Percentiles rank a stretch among this genome's conserved stretches.
These are phyloP conservation scores for Fraxinus greggii DNA, from an alignment of 305 asterid species.

Conservation along the genomic window DNA sequence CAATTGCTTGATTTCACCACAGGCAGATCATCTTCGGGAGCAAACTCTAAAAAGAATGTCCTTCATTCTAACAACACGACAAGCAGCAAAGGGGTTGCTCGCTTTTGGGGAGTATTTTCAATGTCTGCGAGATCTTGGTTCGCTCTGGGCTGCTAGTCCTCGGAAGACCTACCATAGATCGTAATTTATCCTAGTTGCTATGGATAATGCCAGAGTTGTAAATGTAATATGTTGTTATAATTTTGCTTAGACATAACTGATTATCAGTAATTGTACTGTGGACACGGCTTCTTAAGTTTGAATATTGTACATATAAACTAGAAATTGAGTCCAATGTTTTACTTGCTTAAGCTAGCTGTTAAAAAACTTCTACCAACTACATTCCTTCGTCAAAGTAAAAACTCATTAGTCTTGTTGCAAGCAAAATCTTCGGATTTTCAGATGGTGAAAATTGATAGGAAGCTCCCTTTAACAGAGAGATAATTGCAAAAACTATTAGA, in stretches of 20 bases:
- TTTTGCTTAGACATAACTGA: slow-evolving; percentile 27
- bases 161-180: slow-evolving; percentile 16
- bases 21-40: slow-evolving; percentile 92
- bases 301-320: slow-evolving; percentile 23
- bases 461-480: slow-evolving; percentile 7
- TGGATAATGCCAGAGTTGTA: slow-evolving; percentile 21
- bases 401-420: not conserved
- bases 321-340: not conserved
- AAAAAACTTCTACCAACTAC: not conserved
- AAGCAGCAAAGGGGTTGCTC: slow-evolving; percentile 83
- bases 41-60: slow-evolving; percentile 85
- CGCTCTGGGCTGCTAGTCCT: slow-evolving; percentile 81
- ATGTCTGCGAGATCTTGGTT: slow-evolving; percentile 72
- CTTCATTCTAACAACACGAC: slow-evolving; percentile 63
- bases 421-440: not conserved
- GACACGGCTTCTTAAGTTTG: slow-evolving; percentile 21
- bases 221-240: slow-evolving; percentile 26
- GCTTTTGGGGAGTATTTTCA: slow-evolving; percentile 85
- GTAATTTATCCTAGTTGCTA: not conserved
- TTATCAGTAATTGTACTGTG: slow-evolving; percentile 14
- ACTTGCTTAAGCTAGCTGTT: not conserved
- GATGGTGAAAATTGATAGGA: slow-evolving; percentile 1
- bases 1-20: slow-evolving; percentile 11
- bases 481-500: slow-evolving; percentile 27
- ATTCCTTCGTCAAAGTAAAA: not conserved